Base-by-base conservation (phyloP, 176 grass and related monocot species). In the Eragrostis curvula region DNA sequence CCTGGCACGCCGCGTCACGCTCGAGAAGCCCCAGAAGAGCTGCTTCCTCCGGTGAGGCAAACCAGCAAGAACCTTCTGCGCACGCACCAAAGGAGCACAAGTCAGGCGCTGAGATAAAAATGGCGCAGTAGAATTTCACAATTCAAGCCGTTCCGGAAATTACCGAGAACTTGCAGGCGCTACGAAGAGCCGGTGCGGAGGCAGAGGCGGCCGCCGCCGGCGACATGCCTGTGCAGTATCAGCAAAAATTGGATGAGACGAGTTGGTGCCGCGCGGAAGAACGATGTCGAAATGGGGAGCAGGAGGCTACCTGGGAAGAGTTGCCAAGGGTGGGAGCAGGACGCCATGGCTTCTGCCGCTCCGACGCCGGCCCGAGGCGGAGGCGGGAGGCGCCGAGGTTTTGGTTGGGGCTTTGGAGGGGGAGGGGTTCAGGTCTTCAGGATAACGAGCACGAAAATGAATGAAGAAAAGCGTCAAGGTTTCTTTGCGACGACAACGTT, bases 231-330 rank as follows among this genome's bases (percentile, higher is more conserved):
- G 81, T 39, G 8, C n/a, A 66, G 47, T 66, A 29, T 13, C 79
- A 72, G 57, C 42, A 43, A 40, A 23, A 24, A 49, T 40, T 11
- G 56, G 70, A 81, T 30, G 66, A 47, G 16, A 12, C 30, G 32
- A 36, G 2, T 36, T 36, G 7, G 41, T 16, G 20, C n/a, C 14
- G 23, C 1, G 44, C 64, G 62, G n/a, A 48, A 62, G 6, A 27
- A 32, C 39, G 66, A 67, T 32, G 70, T 78, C 18, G 46, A 57
- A 71, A 68, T n/a, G 80, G 56, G 24, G 25, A 29, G 66, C 5
- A 18, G 21, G 62, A 66, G 12, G 42, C 3, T 70, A 90, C 93
- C 90, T 90, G 78, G 70, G 64, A 95, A 89, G 81, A 92, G 56
- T 66, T 75, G 42, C 75, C 87, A 95, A 24, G 78, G 74, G 58